Conservation (phyloP, 495 filamentous ascomycete species). For the Neurospora sublineolata region DNA sequence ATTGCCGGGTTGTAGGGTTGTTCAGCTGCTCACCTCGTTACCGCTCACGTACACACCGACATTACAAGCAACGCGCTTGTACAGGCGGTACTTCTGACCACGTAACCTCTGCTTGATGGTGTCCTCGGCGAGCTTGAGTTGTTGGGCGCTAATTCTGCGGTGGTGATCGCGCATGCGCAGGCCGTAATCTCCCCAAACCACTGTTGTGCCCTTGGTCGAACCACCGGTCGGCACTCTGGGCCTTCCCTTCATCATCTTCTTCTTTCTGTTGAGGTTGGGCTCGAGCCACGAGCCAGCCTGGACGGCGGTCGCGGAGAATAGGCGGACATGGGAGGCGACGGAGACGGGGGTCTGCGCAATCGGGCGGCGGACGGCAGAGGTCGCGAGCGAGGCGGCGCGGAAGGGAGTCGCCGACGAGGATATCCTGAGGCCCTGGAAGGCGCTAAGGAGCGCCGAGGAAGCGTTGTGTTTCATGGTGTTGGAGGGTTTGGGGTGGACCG, state of each 20-base stretch:
- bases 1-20: not conserved
- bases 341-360: slow-evolving; percentile 3
- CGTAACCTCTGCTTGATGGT: slow-evolving; percentile 79
- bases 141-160: slow-evolving; percentile 74
- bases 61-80: slow-evolving; percentile 80
- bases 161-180: slow-evolving; percentile 89
- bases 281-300: slow-evolving; percentile 63
- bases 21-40: slow-evolving; percentile 55
- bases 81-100: slow-evolving; percentile 86
- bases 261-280: slow-evolving; percentile 59
- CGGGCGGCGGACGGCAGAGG: slow-evolving; percentile 8
- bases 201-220: slow-evolving; percentile 81
- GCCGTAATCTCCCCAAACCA: slow-evolving; percentile 93
- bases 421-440: slow-evolving; percentile 34
- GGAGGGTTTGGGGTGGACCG: not conserved
- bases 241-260: slow-evolving; percentile 84
- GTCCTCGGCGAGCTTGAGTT: slow-evolving; percentile 81
- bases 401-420: slow-evolving; percentile 14
- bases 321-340: slow-evolving; percentile 31
- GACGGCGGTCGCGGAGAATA: slow-evolving; percentile 63
- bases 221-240: slow-evolving; percentile 83
- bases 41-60: slow-evolving; percentile 91
- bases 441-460: slow-evolving; percentile 28
- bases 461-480: slow-evolving; percentile 30
- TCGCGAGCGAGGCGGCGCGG: slow-evolving; percentile 19